Base-by-base conservation (phyloP, 106 monocot genomes). In the Platanthera zijinensis region DNA sequence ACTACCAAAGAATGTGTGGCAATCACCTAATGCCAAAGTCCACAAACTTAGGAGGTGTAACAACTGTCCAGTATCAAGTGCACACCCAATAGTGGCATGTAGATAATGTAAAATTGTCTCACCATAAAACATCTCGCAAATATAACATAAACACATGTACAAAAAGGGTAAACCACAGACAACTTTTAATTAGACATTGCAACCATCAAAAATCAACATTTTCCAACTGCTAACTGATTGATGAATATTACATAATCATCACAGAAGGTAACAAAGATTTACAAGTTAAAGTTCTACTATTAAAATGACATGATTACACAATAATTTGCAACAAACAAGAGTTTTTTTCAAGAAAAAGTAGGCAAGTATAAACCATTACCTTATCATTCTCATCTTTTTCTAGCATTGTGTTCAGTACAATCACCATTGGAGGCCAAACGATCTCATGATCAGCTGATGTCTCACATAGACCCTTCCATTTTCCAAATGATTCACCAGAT, bases 361-460 rank as follows among this genome's bases (percentile, higher is more conserved):
- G 66, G n/a, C 10, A 32, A 32, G 12, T 48, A 17, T 30, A 70
- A 70, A 70, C 15, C n/a, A 47, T 70, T 70, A 89, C 92, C 89
- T 83, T 90, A 10, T 90, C 90, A 80, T 87, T 82, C 6, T 90
- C 90, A 78, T 89, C 90, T 75, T 86, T 48, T 30, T 88, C 90
- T 18, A 94, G 84, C 50, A 80, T 13, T 10, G 94, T 94, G 71
- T 94, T 94, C 90, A 88, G 90, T 25, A 94, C 74, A 51, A 90
- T 76, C n/a, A 90, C 94, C 88, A 90, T 94, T 48, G 94, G 94
- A 80, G 94, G 94, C 94, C 94, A 94, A 28, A 94, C 87, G 47
- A 94, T 89, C 52, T 88, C 88, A 82, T 77, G 79, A 77, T 94
- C 90, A 25, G 59, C 71, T 12, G 82, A 74, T 48, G 82, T 80